Percentiles rank a stretch among this genome's conserved stretches.
These are phyloP conservation scores for Viola odorata DNA, from an alignment of 345 rosid genomes.

Conservation along the genomic window DNA sequence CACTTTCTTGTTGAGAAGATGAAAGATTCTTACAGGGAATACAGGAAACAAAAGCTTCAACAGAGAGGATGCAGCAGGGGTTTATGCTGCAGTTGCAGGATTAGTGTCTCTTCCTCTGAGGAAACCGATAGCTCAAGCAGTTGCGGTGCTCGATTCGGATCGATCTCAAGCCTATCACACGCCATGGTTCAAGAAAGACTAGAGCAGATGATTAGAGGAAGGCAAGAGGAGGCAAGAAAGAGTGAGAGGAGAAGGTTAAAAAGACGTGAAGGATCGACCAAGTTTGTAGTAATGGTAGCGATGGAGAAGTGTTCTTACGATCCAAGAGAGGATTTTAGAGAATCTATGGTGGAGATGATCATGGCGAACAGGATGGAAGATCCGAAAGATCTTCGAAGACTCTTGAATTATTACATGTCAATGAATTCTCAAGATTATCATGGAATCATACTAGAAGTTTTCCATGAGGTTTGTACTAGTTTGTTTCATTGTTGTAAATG, in stretches of 20 bases:
- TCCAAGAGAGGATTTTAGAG: slow-evolving; percentile 72
- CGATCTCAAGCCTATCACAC: slow-evolving; percentile 73
- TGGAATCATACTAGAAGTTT: slow-evolving; percentile 59
- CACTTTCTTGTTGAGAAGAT: slow-evolving; percentile 7
- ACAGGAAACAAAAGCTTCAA: slow-evolving; percentile 41
- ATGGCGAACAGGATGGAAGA: slow-evolving; percentile 50
- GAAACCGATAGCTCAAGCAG: slow-evolving; percentile 38
- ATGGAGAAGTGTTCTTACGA: slow-evolving; percentile 73
- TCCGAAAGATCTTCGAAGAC: slow-evolving; percentile 62
- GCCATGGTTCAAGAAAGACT: slow-evolving; percentile 86
- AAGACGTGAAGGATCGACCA: slow-evolving; percentile 29
- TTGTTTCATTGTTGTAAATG: slow-evolving; percentile 55
- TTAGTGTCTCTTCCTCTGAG: slow-evolving; percentile 64
- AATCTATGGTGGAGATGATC: slow-evolving; percentile 81
- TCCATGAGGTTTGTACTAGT: slow-evolving; percentile 69
- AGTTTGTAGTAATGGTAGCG: slow-evolving; percentile 79
- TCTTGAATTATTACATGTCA: slow-evolving; percentile 73
- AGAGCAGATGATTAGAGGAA: slow-evolving; percentile 68
- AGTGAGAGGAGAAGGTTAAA: slow-evolving; percentile 29
- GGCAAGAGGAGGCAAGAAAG: slow-evolving; percentile 35
- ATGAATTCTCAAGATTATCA: slow-evolving; percentile 66
- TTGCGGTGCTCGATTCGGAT: slow-evolving; percentile 39
- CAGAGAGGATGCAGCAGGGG: slow-evolving; percentile 52
- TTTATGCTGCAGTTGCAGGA: slow-evolving; percentile 66
- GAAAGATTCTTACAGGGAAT: slow-evolving; percentile 28